Percentiles rank a stretch among this genome's conserved stretches.
Evolutionary conservation across 805 yeast species (phyloP).

Genomic region (Metschnikowia similis): DNA sequence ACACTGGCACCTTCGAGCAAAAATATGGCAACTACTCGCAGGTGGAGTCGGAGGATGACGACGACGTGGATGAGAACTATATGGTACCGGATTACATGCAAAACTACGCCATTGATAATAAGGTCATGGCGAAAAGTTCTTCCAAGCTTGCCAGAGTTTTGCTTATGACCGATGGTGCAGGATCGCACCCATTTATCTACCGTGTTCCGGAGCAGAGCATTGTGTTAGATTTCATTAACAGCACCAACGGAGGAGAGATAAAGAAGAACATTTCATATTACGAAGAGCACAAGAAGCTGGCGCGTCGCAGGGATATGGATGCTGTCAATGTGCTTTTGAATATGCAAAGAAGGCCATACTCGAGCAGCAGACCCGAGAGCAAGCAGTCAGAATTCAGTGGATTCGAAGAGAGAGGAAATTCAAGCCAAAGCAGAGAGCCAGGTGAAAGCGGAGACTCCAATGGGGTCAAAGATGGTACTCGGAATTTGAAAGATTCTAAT

Average conservation of each 20-base stretch:
- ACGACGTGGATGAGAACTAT: slow-evolving; percentile 24
- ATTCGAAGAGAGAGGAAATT: too few relatives aligned
- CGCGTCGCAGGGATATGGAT: slow-evolving; percentile 7
- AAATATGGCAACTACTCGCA: slow-evolving; percentile 33
- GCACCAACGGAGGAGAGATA: slow-evolving; percentile 26
- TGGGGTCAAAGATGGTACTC: too few relatives aligned
- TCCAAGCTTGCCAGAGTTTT: slow-evolving; percentile 10
- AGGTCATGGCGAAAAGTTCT: slow-evolving; percentile 30
- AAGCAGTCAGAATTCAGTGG: too few relatives aligned
- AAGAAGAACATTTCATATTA: slow-evolving; percentile 20
- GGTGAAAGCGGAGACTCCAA: too few relatives aligned
- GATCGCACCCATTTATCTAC: slow-evolving; percentile 46
- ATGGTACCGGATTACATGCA: slow-evolving; percentile 35
- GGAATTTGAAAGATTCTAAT: background rate
- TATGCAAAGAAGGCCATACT: background rate
- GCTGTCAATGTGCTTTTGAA: slow-evolving; percentile 7
- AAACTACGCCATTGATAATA: slow-evolving; percentile 26
- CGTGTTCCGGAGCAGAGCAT: slow-evolving; percentile 66
- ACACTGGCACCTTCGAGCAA: slow-evolving; percentile 5
- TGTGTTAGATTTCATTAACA: slow-evolving; percentile 60
- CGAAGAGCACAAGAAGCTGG: slow-evolving; percentile 14
- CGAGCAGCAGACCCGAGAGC: too few relatives aligned
- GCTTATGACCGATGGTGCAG: slow-evolving; percentile 16
- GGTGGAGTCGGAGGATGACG: slow-evolving; percentile 21
- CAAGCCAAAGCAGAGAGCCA: background rate